Evolutionary conservation across 441 rosid genomes (phyloP).

Genomic region (Gossypium schwendimanii): DNA sequence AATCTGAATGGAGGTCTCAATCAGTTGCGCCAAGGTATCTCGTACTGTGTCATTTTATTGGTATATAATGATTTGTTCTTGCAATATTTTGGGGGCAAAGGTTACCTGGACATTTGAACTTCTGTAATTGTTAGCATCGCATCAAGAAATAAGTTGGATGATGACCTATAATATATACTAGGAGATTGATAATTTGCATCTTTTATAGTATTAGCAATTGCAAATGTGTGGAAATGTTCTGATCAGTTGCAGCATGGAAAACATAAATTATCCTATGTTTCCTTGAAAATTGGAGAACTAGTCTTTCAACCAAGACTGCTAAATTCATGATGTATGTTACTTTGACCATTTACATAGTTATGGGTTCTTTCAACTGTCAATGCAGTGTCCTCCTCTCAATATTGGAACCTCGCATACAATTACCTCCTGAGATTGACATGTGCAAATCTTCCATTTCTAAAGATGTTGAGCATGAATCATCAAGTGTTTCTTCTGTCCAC

Average conservation of each 20-base stretch:
- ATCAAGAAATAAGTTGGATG: conserved; percentile 1
- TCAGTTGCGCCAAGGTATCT: conserved; percentile 78
- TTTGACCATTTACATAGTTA: conserved; percentile 12
- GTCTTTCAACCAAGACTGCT: conserved; percentile 1
- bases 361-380: conserved; percentile 22
- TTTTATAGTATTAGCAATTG: neutral
- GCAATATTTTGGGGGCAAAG: neutral
- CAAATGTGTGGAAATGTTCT: neutral
- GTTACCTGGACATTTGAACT: conserved; percentile 5
- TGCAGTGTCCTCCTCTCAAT: conserved; percentile 81
- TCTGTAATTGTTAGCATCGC: neutral
- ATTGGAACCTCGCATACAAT: conserved; percentile 69
- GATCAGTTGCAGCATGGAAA: neutral
- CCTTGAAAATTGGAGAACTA: neutral
- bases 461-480: conserved; percentile 36
- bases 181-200: neutral
- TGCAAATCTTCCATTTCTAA: conserved; percentile 46
- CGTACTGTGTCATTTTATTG: conserved; percentile 8
- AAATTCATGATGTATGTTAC: neutral
- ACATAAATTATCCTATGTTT: neutral
- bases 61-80: conserved; percentile 6
- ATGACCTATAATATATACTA: neutral
- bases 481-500: conserved; percentile 24
- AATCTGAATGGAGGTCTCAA: conserved; percentile 78
- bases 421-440: conserved; percentile 73